Conservation (phyloP, 2,329 filamentous ascomycete species). For the Verticillium nubilum region DNA sequence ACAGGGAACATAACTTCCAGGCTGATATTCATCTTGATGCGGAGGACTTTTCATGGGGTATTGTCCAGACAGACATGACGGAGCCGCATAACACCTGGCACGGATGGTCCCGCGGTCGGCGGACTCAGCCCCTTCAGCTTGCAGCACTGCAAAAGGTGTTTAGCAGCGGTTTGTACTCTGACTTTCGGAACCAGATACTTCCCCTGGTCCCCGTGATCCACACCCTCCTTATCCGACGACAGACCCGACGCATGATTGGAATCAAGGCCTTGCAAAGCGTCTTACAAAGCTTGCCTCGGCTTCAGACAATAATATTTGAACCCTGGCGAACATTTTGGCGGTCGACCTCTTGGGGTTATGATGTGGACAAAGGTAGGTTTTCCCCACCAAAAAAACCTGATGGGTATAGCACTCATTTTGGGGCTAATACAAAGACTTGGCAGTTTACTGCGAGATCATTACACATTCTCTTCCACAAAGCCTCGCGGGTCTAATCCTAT, state of each 20-base stretch:
- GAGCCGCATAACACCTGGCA: background rate
- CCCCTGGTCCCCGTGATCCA: background rate
- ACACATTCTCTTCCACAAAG: background rate
- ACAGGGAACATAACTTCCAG: background rate
- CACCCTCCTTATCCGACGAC: background rate
- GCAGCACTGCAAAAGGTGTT: too few species aligned
- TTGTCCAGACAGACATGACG: background rate
- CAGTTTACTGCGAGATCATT: background rate
- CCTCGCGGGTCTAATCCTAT: background rate
- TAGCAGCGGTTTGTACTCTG: too few species aligned
- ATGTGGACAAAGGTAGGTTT: background rate
- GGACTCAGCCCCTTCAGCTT: background rate
- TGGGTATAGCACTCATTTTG: background rate
- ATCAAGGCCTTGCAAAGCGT: background rate
- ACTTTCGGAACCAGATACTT: background rate
- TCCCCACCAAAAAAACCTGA: background rate
- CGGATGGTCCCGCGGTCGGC: background rate
- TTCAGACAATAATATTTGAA: background rate
- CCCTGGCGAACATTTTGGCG: background rate
- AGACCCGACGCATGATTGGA: background rate
- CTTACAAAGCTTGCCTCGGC: background rate
- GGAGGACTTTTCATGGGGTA: background rate
- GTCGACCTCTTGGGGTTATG: background rate
- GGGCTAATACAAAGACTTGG: background rate
- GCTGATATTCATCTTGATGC: background rate